These are phyloP conservation scores for Deinandra increscens DNA, from an alignment of 129 eudicot species.

Conservation along the genomic window DNA sequence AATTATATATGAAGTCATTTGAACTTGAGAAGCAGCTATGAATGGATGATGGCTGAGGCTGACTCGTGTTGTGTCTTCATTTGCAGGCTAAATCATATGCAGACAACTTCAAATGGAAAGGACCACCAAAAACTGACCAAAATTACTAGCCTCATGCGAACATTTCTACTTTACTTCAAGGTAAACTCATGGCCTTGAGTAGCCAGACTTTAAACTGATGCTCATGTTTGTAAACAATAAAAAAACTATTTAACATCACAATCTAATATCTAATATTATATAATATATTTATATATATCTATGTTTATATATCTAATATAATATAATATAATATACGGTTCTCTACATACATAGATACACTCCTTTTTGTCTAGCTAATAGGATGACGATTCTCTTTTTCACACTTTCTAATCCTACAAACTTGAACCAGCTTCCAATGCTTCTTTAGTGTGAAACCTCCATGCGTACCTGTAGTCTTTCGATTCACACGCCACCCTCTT, in stretches of 20 bases:
- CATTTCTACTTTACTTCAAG: too few species aligned
- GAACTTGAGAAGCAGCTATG: not conserved
- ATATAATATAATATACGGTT: not conserved
- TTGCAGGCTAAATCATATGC: constrained; percentile 83
- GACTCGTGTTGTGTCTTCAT: not conserved
- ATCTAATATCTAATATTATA: too few species aligned
- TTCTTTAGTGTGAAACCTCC: constrained; percentile 68
- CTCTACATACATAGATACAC: not conserved
- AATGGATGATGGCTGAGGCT: constrained; percentile 7
- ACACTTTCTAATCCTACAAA: not conserved
- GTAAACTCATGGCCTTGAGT: not conserved
- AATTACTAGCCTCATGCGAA: not conserved
- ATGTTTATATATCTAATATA: too few species aligned
- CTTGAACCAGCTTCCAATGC: constrained; percentile 34
- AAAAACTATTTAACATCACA: too few species aligned
- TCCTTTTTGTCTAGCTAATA: too few species aligned
- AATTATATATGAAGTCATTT: too few species aligned
- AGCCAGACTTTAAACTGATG: not conserved
- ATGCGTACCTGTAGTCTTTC: constrained; percentile 59
- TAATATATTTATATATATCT: too few species aligned
- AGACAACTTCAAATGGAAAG: constrained; percentile 98
- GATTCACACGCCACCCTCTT: constrained; percentile 49
- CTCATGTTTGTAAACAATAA: too few species aligned
- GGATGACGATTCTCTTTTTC: too few species aligned
- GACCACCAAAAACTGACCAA: constrained; percentile 52